These are phyloP conservation scores for Pelargonium citronellum DNA, from an alignment of 441 rosid genomes.

Conservation along the genomic window DNA sequence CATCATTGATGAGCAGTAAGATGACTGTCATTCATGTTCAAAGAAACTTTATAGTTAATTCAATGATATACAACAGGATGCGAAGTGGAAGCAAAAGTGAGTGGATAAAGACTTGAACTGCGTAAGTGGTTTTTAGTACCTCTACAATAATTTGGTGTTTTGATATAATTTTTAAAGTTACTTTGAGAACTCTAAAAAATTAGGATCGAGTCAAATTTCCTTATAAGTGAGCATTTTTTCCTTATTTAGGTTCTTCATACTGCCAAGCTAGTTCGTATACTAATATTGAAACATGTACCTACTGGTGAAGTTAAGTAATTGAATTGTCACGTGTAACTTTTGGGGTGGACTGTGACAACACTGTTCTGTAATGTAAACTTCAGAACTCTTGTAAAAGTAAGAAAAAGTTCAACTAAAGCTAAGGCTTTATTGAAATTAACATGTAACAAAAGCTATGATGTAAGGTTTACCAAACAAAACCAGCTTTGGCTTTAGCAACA, in stretches of 20 bases:
- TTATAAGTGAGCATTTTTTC: too few species aligned
- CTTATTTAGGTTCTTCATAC: too few species aligned
- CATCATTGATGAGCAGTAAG: not conserved
- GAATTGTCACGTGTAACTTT: too few species aligned
- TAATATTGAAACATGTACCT: too few species aligned
- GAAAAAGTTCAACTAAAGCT: not conserved
- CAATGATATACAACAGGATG: not conserved
- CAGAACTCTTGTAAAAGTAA: too few species aligned
- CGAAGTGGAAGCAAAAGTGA: not conserved
- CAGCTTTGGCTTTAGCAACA: not conserved
- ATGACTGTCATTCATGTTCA: not conserved
- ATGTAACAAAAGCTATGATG: not conserved
- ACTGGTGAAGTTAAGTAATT: too few species aligned
- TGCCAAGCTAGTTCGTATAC: too few species aligned
- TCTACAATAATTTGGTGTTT: not conserved
- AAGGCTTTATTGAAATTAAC: not conserved
- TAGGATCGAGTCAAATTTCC: too few species aligned
- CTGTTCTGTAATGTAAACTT: too few species aligned
- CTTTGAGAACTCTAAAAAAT: not conserved
- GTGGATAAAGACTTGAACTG: not conserved
- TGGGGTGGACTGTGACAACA: too few species aligned
- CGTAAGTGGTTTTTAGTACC: not conserved
- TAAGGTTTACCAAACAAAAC: not conserved
- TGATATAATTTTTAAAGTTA: not conserved
- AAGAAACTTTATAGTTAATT: not conserved